Base-by-base conservation (phyloP, 1,284 basidiomycete genomes). In the Afroboletus lepidellus region DNA sequence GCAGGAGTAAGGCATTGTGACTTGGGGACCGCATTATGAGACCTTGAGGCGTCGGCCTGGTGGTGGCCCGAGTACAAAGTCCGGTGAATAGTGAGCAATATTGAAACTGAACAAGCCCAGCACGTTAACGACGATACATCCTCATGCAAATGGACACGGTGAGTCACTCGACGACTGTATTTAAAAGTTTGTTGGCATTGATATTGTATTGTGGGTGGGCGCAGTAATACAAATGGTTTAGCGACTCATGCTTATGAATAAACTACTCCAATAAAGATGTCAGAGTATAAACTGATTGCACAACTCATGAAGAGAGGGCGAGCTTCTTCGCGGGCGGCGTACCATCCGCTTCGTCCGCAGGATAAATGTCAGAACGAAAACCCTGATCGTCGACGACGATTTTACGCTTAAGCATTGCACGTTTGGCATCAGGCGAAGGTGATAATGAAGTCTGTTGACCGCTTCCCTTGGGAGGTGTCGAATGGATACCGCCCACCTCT, bases 351-450 rank as follows among this genome's bases (percentile, higher is more conserved):
- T 76, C 75, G 63, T 27, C 46, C 3, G 32, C 29, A 21, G 44
- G 32, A 57, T 47, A 53, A 41, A 63, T 61, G 56, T 66, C 61
- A 55, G 66, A 53, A n/a, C n/a, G n/a, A n/a, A n/a, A n/a, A 57
- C 67, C 63, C 47, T 66, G 63, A 60, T 77, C 73, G 58, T 75
- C 73, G 55, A 75, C 72, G 51, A 81, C 80, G 63, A 79, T 80
- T 77, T 89, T 89, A 77, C 87, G 85, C 69, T 89, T 89, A 56
- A 75, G 75, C 55, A 84, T 80, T 53, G 69, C 70, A 55, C 75
- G 63, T 60, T 77, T 80, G 61, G 77, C 71, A 45, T 76, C 73
- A 58, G 78, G 76, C 32, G 79, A 75, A 23, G 76, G 77, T 21
- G 83, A 80, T 49, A 66, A 58, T 47, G 74, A 72, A 48, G 54